Conservation (phyloP, 2,329 filamentous ascomycete species). For the Paecilomyces dactylethromorphus region DNA sequence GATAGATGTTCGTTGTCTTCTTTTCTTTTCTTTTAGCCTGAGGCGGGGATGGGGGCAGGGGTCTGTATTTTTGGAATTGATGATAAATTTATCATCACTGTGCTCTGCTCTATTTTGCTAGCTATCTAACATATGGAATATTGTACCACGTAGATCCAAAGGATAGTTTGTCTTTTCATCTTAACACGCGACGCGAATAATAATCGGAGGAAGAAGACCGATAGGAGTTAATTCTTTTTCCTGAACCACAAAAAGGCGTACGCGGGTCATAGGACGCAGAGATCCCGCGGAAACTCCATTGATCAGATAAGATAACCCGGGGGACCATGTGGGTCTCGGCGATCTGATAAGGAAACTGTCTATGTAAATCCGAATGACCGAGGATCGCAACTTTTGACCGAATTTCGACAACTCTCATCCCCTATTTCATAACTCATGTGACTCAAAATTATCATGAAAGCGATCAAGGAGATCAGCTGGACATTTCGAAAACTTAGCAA, state of each 20-base stretch:
- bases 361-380: not conserved
- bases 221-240: not conserved
- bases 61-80: no score
- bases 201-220: not conserved
- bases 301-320: not conserved
- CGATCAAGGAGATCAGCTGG: not conserved
- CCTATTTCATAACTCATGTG: not conserved
- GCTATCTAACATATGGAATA: no score
- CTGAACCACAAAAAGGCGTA: not conserved
- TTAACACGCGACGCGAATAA: not conserved
- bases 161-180: no score
- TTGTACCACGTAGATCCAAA: no score
- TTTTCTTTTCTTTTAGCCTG: no score
- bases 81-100: no score
- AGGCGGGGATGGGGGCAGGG: no score
- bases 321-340: not conserved
- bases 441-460: not conserved
- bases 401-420: not conserved
- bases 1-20: no score
- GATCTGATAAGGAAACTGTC: not conserved
- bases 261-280: not conserved
- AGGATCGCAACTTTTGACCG: not conserved
- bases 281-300: not conserved
- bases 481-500: not conserved
- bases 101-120: no score